Base-by-base conservation (phyloP, 768 basidiomycete genomes). In the Cytidiella melzeri region DNA sequence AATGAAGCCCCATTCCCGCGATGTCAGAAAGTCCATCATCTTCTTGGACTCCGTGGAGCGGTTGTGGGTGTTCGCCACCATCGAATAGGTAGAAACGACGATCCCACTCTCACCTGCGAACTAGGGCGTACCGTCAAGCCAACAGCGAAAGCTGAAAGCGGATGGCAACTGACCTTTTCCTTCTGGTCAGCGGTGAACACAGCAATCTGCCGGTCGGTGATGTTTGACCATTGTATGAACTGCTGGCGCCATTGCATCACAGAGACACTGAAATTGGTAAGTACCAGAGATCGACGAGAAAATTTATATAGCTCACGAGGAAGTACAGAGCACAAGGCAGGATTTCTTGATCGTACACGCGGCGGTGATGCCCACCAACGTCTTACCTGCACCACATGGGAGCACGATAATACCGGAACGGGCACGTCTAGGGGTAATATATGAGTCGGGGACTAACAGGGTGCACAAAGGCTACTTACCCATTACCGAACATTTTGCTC, bases 261-360 rank as follows among this genome's bases (percentile, higher is more conserved):
- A 37, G 88, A 90, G 26, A 91, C 88, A 26, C 87, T 90, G 57
- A 2, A 38, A 42, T 36, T 36, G 37, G n/a, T 13, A 41, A 13
- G 45, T 30, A 34, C 24, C 6, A 18, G 21, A 30, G 27, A 15
- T 23, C 36, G 11, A 21, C 43, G 43, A 20, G 11, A 46, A n/a
- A 46, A 27, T 53, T 11, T 44, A 39, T 48, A 47, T 41, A 15
- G 75, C 92, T 70, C 67, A 96, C 93, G 92, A 93, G 42, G 95
- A 97, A 20, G 96, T 99, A 68, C 95, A 98, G 39, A 99, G 73
- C 12, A 99, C 94, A 15, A 99, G 77, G 63, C 92, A 95, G 20
- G 93, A 96, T 70, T 99, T 99, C 73, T 97, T 97, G 72, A 99
- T 94, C 23, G 96, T 99, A 63, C 95, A 97, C 15, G 96, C 96